These are phyloP conservation scores for Metschnikowia henanensis DNA, from an alignment of 805 yeast genomes.

Conservation along the genomic window DNA sequence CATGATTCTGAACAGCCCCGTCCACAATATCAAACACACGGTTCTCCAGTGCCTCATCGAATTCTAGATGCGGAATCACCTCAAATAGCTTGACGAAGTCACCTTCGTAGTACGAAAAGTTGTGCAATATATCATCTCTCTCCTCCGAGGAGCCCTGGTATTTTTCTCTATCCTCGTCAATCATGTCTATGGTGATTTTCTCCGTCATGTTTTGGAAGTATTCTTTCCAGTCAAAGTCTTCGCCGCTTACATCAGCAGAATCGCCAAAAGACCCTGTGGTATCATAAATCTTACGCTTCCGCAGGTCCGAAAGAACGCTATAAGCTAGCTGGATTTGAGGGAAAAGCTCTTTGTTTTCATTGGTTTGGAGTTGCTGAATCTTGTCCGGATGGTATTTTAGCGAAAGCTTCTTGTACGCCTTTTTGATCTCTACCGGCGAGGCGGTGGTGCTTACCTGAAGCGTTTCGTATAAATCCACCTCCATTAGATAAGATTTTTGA, in stretches of 20 bases:
- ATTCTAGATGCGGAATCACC: conserved; percentile 73
- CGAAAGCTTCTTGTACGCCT: conserved; percentile 37
- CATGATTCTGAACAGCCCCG: conserved; percentile 35
- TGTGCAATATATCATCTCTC: conserved; percentile 56
- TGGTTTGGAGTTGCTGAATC: conserved; percentile 23
- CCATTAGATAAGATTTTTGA: conserved; percentile 19
- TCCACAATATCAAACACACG: conserved; percentile 57
- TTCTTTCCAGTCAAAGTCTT: conserved; percentile 56
- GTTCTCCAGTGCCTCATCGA: conserved; percentile 55
- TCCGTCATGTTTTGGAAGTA: conserved; percentile 49
- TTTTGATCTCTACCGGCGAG: conserved; percentile 58
- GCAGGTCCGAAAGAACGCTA: conserved; percentile 59
- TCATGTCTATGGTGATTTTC: conserved; percentile 60
- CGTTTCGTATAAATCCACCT: conserved; percentile 61
- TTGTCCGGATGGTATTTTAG: conserved; percentile 31
- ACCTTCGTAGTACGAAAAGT: conserved; percentile 60
- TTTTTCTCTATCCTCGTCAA: conserved; percentile 62
- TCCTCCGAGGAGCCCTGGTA: conserved; percentile 69
- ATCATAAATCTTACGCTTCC: conserved; percentile 59
- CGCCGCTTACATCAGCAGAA: conserved; percentile 37
- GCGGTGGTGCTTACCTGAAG: conserved; percentile 43
- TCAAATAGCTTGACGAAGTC: conserved; percentile 72
- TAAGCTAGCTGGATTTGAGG: conserved; percentile 77
- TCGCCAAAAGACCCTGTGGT: conserved; percentile 59
- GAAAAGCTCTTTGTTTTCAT: conserved; percentile 38